Conservation (phyloP, 768 basidiomycete genomes). For the Neoboletus brunneissimus region DNA sequence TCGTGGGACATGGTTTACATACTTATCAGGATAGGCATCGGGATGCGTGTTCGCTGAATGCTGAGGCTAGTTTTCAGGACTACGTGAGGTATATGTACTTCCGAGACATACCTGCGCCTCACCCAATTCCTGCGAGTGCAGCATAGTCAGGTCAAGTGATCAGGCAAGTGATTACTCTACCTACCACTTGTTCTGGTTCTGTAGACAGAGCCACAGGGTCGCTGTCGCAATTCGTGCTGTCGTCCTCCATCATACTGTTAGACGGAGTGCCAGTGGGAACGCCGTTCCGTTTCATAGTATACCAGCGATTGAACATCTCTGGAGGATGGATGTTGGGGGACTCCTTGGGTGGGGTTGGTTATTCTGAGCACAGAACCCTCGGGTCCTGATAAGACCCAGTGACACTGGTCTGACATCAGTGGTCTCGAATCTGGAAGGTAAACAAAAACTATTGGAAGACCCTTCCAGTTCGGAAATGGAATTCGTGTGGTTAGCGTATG, state of each 20-base stretch:
- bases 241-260: not conserved
- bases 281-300: not conserved
- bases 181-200: not conserved
- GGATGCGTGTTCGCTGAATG: not conserved
- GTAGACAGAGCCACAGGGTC: no score
- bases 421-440: not conserved
- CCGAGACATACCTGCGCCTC: not conserved
- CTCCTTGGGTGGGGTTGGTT: not conserved
- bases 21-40: not conserved
- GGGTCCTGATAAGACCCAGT: not conserved
- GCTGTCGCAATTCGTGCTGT: not conserved
- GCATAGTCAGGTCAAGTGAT: not conserved
- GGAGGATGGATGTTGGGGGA: not conserved
- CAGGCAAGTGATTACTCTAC: not conserved
- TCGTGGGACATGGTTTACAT: no score
- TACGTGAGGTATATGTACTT: not conserved
- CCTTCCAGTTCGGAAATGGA: not conserved
- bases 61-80: not conserved
- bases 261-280: not conserved
- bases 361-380: not conserved
- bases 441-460: not conserved
- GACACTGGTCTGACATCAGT: not conserved
- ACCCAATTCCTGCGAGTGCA: not conserved
- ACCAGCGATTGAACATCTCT: not conserved
- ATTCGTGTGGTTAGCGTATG: not conserved